phyloP scores from a whole-genome alignment of 179 eudicot genomes.

The Drosera spatulata region DNA sequence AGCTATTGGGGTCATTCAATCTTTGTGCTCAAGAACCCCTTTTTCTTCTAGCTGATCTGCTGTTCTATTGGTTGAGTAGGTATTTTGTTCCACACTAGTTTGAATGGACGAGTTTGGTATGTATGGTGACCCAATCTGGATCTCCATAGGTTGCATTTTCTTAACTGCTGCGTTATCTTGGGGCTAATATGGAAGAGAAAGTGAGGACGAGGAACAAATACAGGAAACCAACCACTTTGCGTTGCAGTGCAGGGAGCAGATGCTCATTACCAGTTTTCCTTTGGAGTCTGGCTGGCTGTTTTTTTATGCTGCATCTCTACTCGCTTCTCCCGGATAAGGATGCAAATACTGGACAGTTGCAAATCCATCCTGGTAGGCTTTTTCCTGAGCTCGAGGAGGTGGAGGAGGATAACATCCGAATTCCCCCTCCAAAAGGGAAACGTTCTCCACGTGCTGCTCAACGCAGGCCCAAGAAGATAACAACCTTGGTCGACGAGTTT shows the following conservation, averaged over 20 bases:
- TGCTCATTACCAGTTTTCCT: conserved; percentile 39
- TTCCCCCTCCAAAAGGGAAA: conserved; percentile 77
- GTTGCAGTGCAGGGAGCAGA: conserved; percentile 81
- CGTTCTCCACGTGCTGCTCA: conserved; percentile 91
- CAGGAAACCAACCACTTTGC: conserved; percentile 77
- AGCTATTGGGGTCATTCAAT: too few species aligned
- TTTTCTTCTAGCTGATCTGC: too few species aligned
- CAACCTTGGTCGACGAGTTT: conserved; percentile 76
- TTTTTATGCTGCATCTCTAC: conserved; percentile 59
- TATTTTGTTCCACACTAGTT: too few species aligned
- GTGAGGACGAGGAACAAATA: conserved; percentile 85
- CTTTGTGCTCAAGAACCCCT: too few species aligned
- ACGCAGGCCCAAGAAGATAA: conserved; percentile 48
- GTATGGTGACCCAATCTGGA: conserved; percentile 10
- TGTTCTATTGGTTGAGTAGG: too few species aligned
- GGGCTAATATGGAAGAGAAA: conserved; percentile 44
- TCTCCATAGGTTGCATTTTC: conserved; percentile 62
- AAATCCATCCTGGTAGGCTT: conserved; percentile 15
- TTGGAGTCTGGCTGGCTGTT: conserved; percentile 51
- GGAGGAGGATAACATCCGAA: conserved; percentile 70
- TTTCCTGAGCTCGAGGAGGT: conserved; percentile 57
- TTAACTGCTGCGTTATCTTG: conserved; percentile 46
- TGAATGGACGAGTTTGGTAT: too few species aligned
- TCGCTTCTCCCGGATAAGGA: conserved; percentile 31
- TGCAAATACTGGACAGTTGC: conserved; percentile 19